phyloP scores from a whole-genome alignment of 192 early-diverging fungal genomes.

The Coemansia umbellata region DNA sequence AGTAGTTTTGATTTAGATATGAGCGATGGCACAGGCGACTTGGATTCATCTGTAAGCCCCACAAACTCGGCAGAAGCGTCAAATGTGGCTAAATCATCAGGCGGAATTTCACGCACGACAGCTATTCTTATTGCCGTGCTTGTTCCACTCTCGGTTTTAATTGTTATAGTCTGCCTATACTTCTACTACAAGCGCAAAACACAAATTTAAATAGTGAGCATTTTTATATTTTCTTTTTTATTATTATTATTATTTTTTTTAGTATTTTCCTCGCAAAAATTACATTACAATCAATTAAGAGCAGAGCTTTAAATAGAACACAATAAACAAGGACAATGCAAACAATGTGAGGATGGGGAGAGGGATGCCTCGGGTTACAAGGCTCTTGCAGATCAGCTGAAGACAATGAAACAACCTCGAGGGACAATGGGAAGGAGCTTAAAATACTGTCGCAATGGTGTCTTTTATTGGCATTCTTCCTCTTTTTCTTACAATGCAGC shows the following conservation, averaged over 20 bases:
- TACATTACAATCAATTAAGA: too few species aligned
- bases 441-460: too few species aligned
- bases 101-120: slow-evolving; percentile 26
- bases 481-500: too few species aligned
- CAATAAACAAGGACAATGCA: too few species aligned
- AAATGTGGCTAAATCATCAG: background rate
- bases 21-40: background rate
- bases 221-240: background rate
- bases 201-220: background rate
- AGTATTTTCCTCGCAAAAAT: too few species aligned
- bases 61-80: slow-evolving; percentile 2
- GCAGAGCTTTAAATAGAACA: too few species aligned
- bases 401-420: too few species aligned
- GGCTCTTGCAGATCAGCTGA: too few species aligned
- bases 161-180: slow-evolving; percentile 20
- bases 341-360: too few species aligned
- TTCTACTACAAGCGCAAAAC: slow-evolving; percentile 22
- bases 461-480: too few species aligned
- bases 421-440: too few species aligned
- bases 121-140: slow-evolving; percentile 23
- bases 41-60: background rate
- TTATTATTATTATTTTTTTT: background rate
- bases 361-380: too few species aligned
- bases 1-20: background rate
- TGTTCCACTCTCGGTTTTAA: slow-evolving; percentile 19